These are phyloP conservation scores for Kwoniella shandongensis DNA, from an alignment of 768 basidiomycete species.

Conservation along the genomic window DNA sequence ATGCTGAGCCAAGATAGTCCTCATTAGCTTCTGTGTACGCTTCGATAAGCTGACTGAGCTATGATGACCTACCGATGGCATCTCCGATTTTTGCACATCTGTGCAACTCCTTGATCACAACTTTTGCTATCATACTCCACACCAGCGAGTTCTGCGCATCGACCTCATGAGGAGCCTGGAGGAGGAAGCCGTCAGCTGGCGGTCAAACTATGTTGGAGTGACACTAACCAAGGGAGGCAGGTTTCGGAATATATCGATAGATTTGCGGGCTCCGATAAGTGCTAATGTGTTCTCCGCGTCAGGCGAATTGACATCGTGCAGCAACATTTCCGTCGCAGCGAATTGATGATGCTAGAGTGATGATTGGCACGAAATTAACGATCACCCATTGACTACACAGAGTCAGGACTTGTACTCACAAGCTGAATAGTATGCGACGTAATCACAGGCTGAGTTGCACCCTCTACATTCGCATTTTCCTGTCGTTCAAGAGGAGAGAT, in stretches of 20 bases:
- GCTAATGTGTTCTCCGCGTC: constrained; percentile 40
- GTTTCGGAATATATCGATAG: constrained; percentile 27
- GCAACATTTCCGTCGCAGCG: constrained; percentile 33
- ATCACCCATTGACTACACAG: background rate
- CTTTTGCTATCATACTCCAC: constrained; percentile 40
- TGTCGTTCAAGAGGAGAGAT: constrained; percentile 33
- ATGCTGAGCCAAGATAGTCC: background rate
- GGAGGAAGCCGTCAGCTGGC: background rate
- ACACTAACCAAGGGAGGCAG: constrained; percentile 34
- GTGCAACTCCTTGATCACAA: constrained; percentile 40
- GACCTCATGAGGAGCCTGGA: constrained; percentile 36
- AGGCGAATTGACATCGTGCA: constrained; percentile 46
- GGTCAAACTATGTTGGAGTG: background rate
- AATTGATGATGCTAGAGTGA: constrained; percentile 35
- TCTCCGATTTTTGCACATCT: constrained; percentile 20
- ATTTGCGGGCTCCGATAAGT: constrained; percentile 26
- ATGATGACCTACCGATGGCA: constrained; percentile 14
- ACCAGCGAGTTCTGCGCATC: constrained; percentile 36
- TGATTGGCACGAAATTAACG: background rate
- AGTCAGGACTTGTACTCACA: constrained; percentile 17
- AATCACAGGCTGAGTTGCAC: constrained; percentile 22
- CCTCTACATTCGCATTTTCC: constrained; percentile 24
- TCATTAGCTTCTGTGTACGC: background rate
- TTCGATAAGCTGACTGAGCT: background rate
- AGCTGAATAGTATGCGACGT: constrained; percentile 29